Conservation (phyloP, 2,329 filamentous ascomycete species). For the Ascochyta rabiei region DNA sequence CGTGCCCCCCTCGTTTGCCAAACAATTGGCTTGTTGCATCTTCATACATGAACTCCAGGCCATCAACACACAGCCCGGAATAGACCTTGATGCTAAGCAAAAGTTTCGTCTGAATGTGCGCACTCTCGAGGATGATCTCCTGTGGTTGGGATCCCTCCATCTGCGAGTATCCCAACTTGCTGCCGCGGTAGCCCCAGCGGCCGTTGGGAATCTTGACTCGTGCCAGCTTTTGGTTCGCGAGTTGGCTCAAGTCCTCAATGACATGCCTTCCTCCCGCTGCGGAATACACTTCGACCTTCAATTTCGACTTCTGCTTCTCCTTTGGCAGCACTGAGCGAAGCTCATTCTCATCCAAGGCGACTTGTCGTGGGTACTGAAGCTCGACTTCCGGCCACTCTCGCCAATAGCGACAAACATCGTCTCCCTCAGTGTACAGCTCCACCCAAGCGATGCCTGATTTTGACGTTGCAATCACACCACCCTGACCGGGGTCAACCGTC, state of each 20-base stretch:
- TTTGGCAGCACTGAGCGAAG: conserved; percentile 74
- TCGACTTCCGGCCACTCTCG: conserved; percentile 76
- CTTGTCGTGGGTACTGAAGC: conserved; percentile 68
- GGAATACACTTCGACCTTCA: conserved; percentile 78
- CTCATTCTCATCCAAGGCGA: conserved; percentile 76
- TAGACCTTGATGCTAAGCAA: conserved; percentile 78
- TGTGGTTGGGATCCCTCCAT: conserved; percentile 73
- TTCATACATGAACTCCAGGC: conserved; percentile 92
- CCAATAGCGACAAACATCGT: conserved; percentile 79
- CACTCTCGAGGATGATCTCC: conserved; percentile 76
- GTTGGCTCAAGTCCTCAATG: conserved; percentile 74
- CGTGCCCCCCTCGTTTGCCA: conserved; percentile 76
- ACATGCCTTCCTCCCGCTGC: conserved; percentile 74
- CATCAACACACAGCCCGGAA: conserved; percentile 77
- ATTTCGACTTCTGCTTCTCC: conserved; percentile 70
- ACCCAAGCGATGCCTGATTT: conserved; percentile 83
- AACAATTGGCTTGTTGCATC: conserved; percentile 84
- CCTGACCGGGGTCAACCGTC: conserved; percentile 77
- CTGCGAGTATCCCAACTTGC: conserved; percentile 73
- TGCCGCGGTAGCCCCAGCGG: conserved; percentile 76
- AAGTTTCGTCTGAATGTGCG: conserved; percentile 68
- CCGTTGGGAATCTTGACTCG: conserved; percentile 76
- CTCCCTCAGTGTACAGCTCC: conserved; percentile 80
- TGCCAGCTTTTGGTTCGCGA: conserved; percentile 70
- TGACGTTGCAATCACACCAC: conserved; percentile 80